phyloP scores from a whole-genome alignment of 1,284 basidiomycete species.

The Marasmius oreades region DNA sequence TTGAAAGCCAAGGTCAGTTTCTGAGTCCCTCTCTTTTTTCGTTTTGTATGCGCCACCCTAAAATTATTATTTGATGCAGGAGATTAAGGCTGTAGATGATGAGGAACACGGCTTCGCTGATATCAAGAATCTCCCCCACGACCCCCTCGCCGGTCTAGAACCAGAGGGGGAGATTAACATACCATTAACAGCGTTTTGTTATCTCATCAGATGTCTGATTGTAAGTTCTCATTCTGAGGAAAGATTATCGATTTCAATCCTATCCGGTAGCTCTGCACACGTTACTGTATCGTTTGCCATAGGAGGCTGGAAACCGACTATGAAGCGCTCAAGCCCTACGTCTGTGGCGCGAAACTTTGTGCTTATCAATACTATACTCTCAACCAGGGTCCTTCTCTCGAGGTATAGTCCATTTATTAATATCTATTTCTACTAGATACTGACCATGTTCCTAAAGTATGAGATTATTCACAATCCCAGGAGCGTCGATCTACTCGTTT shows the following conservation, averaged over 20 bases:
- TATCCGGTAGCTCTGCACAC: slow-evolving; percentile 48
- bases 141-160: slow-evolving; percentile 40
- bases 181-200: slow-evolving; percentile 54
- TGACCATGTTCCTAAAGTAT: slow-evolving; percentile 36
- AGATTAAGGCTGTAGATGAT: slow-evolving; percentile 39
- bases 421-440: not conserved
- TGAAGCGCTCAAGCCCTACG: slow-evolving; percentile 63
- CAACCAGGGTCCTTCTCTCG: slow-evolving; percentile 58
- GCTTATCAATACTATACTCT: slow-evolving; percentile 61
- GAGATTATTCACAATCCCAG: slow-evolving; percentile 57
- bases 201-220: slow-evolving; percentile 55
- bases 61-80: slow-evolving; percentile 20
- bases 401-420: slow-evolving; percentile 33
- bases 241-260: not conserved
- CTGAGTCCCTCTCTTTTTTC: too few relatives aligned
- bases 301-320: slow-evolving; percentile 46
- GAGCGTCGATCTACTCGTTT: slow-evolving; percentile 59
- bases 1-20: slow-evolving; percentile 27
- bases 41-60: not conserved
- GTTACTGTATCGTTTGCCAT: slow-evolving; percentile 63
- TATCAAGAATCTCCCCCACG: slow-evolving; percentile 45
- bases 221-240: slow-evolving; percentile 29
- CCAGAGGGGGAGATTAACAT: slow-evolving; percentile 42
- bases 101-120: slow-evolving; percentile 38
- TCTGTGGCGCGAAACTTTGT: slow-evolving; percentile 57